A percentile compares a stretch with the other conserved stretches of the same genome.
Conservation (phyloP, 805 yeast genomes). For the Henningerozyma blattae region DNA sequence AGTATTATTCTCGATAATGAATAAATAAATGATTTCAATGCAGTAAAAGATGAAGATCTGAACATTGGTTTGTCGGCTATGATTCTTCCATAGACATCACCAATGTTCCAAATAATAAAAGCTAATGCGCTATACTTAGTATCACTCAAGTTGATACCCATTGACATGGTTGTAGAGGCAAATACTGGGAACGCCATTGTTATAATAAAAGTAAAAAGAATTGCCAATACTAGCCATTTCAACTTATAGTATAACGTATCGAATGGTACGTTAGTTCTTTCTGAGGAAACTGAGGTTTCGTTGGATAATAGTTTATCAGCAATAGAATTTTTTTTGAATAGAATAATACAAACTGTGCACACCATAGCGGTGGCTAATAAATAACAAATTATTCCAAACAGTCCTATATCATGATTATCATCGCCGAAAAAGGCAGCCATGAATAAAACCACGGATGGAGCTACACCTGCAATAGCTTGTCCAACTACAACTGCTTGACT, state of each 20-base stretch:
- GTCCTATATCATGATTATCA: constrained; percentile 14
- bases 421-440: constrained; percentile 34
- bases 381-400: constrained; percentile 23
- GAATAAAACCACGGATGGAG: constrained; percentile 51
- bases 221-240: constrained; percentile 50
- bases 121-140: constrained; percentile 60
- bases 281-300: constrained; percentile 7
- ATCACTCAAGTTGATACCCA: constrained; percentile 20
- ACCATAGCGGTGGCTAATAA: constrained; percentile 25
- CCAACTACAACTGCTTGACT: constrained; percentile 93
- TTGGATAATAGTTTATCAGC: constrained; percentile 6
- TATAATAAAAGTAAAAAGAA: constrained; percentile 59
- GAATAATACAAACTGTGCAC: constrained; percentile 12
- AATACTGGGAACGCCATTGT: constrained; percentile 80
- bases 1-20: constrained; percentile 44
- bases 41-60: constrained; percentile 10
- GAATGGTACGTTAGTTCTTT: constrained; percentile 42
- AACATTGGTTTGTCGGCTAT: constrained; percentile 35
- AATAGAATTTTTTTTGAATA: constrained; percentile 8
- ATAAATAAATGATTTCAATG: constrained; percentile 35
- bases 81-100: constrained; percentile 74
- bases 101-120: constrained; percentile 78
- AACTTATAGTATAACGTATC: constrained; percentile 47
- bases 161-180: constrained; percentile 56
- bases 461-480: constrained; percentile 86